phyloP scores from a whole-genome alignment of 768 basidiomycete species.

The Xerocomus potaroensis region DNA sequence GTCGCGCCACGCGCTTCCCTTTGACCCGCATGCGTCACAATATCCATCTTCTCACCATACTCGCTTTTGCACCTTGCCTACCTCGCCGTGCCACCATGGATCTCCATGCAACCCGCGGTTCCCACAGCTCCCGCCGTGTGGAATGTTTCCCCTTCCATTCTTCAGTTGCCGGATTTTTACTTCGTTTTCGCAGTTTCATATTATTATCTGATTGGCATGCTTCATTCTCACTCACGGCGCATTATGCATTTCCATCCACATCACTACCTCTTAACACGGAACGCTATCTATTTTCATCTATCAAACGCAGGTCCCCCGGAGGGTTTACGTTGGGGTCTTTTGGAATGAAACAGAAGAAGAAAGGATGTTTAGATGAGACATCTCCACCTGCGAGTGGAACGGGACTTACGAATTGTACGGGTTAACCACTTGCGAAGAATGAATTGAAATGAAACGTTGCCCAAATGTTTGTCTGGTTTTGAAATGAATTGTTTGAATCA shows the following conservation, averaged over 20 bases:
- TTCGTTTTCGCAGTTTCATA: slow-evolving; percentile 20
- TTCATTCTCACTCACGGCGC: slow-evolving; percentile 22
- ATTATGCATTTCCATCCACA: slow-evolving; percentile 29
- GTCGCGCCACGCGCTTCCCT: slow-evolving; percentile 22
- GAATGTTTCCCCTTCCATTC: slow-evolving; percentile 6
- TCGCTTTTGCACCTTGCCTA: slow-evolving; percentile 4
- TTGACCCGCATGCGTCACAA: slow-evolving; percentile 22
- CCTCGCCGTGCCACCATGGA: slow-evolving; percentile 13
- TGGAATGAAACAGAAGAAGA: slow-evolving; percentile 9
- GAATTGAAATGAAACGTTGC: slow-evolving; percentile 44
- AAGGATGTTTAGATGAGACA: slow-evolving; percentile 13
- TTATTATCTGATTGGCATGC: slow-evolving; percentile 27
- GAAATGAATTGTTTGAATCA: background rate
- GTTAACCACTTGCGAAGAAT: slow-evolving; percentile 31
- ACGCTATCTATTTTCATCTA: slow-evolving; percentile 31
- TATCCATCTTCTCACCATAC: slow-evolving; percentile 11
- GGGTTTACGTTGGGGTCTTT: slow-evolving; percentile 17
- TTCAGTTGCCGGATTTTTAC: slow-evolving; percentile 2
- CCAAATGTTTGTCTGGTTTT: slow-evolving; percentile 7
- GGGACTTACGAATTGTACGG: slow-evolving; percentile 23
- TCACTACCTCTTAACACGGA: slow-evolving; percentile 20
- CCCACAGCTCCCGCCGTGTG: background rate
- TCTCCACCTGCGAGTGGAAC: slow-evolving; percentile 13
- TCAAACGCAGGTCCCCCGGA: slow-evolving; percentile 20
- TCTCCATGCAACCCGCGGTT: slow-evolving; percentile 18